Evolutionary conservation across 768 basidiomycete genomes (phyloP).

Genomic region (Psilocybe tampanensis): DNA sequence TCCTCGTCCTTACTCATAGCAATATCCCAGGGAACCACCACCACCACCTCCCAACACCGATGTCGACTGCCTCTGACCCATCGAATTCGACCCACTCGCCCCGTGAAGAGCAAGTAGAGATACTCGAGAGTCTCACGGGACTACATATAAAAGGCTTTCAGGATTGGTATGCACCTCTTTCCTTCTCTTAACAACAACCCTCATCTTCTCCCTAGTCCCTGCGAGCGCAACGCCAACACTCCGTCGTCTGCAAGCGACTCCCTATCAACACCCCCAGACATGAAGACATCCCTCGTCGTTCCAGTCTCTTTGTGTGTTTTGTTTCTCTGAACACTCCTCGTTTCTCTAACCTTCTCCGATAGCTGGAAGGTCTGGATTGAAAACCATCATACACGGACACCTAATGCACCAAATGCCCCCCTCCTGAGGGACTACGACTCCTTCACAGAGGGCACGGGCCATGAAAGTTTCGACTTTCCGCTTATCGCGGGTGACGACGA

Average conservation of each 20-base stretch:
- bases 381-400: constrained; percentile 24
- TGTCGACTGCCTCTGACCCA: constrained; percentile 12
- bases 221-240: constrained; percentile 23
- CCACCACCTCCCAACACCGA: constrained; percentile 9
- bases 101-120: constrained; percentile 22
- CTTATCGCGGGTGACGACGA: constrained; percentile 38
- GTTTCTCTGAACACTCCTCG: background rate
- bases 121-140: constrained; percentile 29
- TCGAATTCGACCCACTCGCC: constrained; percentile 16
- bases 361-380: constrained; percentile 21
- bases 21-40: constrained; percentile 10
- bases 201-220: constrained; percentile 10
- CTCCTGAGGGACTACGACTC: constrained; percentile 57
- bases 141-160: constrained; percentile 31
- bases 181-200: constrained; percentile 12
- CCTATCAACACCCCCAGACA: constrained; percentile 27
- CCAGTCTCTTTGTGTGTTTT: constrained; percentile 24
- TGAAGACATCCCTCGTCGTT: constrained; percentile 24
- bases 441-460: constrained; percentile 60
- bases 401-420: constrained; percentile 49
- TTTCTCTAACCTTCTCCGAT: constrained; percentile 14
- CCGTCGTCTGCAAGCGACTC: constrained; percentile 28
- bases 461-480: constrained; percentile 54
- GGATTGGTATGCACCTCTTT: constrained; percentile 20
- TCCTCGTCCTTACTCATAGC: constrained; percentile 7